Evolutionary conservation across 371 early-diverging fungal species (phyloP), one percentile per base, ranked within the genome.

Genomic region (Catenaria anguillulae): DNA sequence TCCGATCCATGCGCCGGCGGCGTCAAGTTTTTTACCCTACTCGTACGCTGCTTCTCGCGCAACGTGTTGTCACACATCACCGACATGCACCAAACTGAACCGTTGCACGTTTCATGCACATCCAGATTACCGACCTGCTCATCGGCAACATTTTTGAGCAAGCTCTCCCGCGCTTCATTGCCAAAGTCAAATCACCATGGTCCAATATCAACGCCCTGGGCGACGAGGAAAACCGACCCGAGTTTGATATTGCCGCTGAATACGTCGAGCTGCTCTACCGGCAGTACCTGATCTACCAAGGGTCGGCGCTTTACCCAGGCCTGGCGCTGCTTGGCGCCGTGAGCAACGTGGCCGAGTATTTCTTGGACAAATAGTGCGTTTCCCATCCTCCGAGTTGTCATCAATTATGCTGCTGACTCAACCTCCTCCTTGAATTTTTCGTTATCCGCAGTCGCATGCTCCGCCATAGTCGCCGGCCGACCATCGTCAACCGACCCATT

Each of bases 21-120:
- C 43, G 36, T 40, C 58, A 58, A 58, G 42, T 58, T 58, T 24
- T n/a, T 36, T 10, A 58, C 58, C 15, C 43, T 58, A 19, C 24
- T 58, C 26, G 55, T 55, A 5, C 40, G 40, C 17, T 17, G 5
- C 17, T 40, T 40, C n/a, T n/a, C n/a, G n/a, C n/a, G n/a, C n/a
- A n/a, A n/a, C n/a, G n/a, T n/a, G n/a, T n/a, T n/a, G n/a, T n/a
- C n/a, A n/a, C n/a, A n/a, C n/a, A n/a, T n/a, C n/a, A n/a, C n/a
- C n/a, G n/a, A n/a, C n/a, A n/a, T n/a, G n/a, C n/a, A n/a, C n/a
- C n/a, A n/a, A n/a, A n/a, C n/a, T n/a, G n/a, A n/a, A n/a, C n/a
- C n/a, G n/a, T n/a, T n/a, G n/a, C n/a, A n/a, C n/a, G n/a, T n/a
- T n/a, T 17, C 40, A 5, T 40, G 10, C 40, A 40, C 17, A 5